These are phyloP conservation scores for Daldinia concentrica DNA, from an alignment of 495 filamentous ascomycete species.

Conservation along the genomic window DNA sequence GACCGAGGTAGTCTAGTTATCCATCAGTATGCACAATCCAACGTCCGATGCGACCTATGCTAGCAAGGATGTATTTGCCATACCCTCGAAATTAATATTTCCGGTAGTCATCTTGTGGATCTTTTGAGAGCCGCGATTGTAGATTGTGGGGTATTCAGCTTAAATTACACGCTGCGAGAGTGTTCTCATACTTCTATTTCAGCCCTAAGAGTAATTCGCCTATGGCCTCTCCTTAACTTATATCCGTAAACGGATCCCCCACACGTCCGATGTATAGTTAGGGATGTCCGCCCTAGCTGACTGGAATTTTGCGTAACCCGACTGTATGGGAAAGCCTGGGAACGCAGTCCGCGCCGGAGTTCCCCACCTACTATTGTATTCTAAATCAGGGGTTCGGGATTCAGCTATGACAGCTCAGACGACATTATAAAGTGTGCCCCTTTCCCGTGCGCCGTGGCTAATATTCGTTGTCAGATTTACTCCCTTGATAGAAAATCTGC, in stretches of 20 bases:
- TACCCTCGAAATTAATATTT: slow-evolving; percentile 47
- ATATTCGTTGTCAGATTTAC: neutral
- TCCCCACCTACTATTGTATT: slow-evolving; percentile 32
- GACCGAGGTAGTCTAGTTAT: slow-evolving; percentile 60
- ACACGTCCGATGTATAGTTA: slow-evolving; percentile 17
- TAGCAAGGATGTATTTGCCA: neutral
- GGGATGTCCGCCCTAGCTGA: slow-evolving; percentile 1
- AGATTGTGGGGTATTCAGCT: neutral
- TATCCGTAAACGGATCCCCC: slow-evolving; percentile 27
- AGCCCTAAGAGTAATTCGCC: slow-evolving; percentile 13
- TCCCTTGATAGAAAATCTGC: neutral
- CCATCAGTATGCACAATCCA: slow-evolving; percentile 21
- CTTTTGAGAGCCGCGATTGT: neutral
- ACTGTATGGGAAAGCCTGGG: neutral
- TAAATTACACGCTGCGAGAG: neutral
- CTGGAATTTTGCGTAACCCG: slow-evolving; percentile 10
- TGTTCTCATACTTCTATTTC: neutral
- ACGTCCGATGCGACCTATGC: neutral
- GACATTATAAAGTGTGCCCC: neutral
- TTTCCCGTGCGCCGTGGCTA: neutral
- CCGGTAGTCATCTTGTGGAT: slow-evolving; percentile 25
- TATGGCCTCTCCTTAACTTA: slow-evolving; percentile 1
- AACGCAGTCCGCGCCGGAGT: slow-evolving; percentile 10
- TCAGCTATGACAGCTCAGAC: neutral
- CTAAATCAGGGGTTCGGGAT: neutral